Evolutionary conservation across 129 eudicot species (phyloP), one percentile per base, ranked within the genome.

Genomic region (Chrysanthemum lavandulifolium): DNA sequence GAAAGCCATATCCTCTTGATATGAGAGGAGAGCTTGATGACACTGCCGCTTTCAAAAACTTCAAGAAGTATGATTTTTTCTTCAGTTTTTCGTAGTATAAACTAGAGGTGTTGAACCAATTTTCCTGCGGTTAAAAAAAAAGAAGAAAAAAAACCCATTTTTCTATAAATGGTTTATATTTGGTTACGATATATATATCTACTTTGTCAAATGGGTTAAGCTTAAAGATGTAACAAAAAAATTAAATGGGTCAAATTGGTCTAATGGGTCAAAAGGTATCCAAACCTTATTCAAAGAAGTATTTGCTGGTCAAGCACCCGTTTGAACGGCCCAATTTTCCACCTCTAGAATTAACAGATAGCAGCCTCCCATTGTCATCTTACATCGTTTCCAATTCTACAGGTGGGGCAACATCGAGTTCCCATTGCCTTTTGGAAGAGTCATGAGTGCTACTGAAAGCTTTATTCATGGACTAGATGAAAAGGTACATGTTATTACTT

Each of bases 21-120:
- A 95, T 95, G 99, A 88, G 99, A 82, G 99, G 99, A 79, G 99
- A 95, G 62, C 99, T 95, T 54, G 99, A 91, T 67, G 99, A 95
- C 73, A 95, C 99, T 40, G 99, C 99, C 68, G 84, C 95, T 60
- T 95, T 91, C 80, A 95, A 95, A 88, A 95, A 91, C 91, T 95
- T 91, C 80, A 95, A 88, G 72, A 95, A 90, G 99, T 95, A 86
- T 0, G 77, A 69, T 58, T 57, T 2, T 27, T 29, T 18, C n/a
- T n/a, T n/a, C n/a, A n/a, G n/a, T n/a, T n/a, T n/a, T n/a, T n/a
- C n/a, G n/a, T n/a, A n/a, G n/a, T n/a, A n/a, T n/a, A n/a, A n/a
- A n/a, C n/a, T n/a, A n/a, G n/a, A n/a, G n/a, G n/a, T n/a, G n/a
- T n/a, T n/a, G n/a, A n/a, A n/a, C n/a, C n/a, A n/a, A n/a, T n/a